These are phyloP conservation scores for Barnettozyma californica DNA, from an alignment of 805 yeast genomes.

Conservation along the genomic window DNA sequence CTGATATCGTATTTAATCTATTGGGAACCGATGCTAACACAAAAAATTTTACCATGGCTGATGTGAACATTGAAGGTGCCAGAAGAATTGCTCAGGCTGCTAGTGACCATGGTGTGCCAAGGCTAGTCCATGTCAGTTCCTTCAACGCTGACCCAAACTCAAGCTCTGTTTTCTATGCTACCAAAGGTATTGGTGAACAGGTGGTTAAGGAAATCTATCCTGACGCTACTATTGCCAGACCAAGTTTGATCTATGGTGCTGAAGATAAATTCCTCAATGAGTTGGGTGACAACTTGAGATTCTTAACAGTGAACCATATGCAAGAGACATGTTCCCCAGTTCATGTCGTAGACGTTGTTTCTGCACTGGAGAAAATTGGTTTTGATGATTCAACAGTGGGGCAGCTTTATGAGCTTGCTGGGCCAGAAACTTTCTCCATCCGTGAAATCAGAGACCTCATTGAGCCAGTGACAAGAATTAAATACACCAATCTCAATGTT, in stretches of 20 bases:
- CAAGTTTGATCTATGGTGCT: constrained; percentile 73
- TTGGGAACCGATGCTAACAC: constrained; percentile 73
- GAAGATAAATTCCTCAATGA: constrained; percentile 65
- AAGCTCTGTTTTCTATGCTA: constrained; percentile 64
- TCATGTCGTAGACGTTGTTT: constrained; percentile 74
- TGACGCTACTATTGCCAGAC: constrained; percentile 79
- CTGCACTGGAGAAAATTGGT: constrained; percentile 72
- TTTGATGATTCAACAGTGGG: constrained; percentile 79
- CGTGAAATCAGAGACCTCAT: constrained; percentile 66
- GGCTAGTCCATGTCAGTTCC: constrained; percentile 74
- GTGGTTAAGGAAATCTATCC: constrained; percentile 64
- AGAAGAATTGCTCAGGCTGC: constrained; percentile 72
- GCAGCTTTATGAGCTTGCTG: constrained; percentile 66
- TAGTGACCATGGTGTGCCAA: constrained; percentile 63
- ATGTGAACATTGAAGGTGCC: constrained; percentile 74
- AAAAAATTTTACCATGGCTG: constrained; percentile 78
- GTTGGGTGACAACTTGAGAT: constrained; percentile 48
- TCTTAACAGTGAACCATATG: constrained; percentile 63
- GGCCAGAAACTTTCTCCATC: constrained; percentile 59
- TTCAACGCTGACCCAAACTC: constrained; percentile 70
- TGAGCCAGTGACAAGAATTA: constrained; percentile 49
- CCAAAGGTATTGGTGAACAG: constrained; percentile 76
- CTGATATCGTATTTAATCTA: constrained; percentile 79
- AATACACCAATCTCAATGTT: constrained; percentile 33
- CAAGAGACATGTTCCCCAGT: constrained; percentile 63